Evolutionary conservation across 2,329 filamentous ascomycete species (phyloP), one percentile per base, ranked within the genome.

Genomic region (Exophiala alcalophila): DNA sequence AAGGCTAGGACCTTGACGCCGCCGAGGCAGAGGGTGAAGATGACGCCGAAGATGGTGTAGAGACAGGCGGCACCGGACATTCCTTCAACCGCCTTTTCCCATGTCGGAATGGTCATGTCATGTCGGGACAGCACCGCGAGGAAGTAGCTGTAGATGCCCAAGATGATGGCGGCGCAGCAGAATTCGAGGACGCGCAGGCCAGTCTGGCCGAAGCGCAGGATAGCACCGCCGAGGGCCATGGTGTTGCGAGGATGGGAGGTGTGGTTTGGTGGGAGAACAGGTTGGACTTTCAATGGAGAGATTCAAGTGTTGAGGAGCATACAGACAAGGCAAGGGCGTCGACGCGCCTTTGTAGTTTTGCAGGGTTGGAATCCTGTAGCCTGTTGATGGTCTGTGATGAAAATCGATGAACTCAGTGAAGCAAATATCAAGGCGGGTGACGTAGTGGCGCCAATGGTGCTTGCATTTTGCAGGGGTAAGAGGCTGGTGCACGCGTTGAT

Each of bases 131-230:
- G 77, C 6, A 84, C 76, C 6, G 84, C 80, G 35, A 96, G 78
- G 73, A 89, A 94, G 73, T 94, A 95, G 35, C 81, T 83, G 73
- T 84, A 90, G 59, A 92, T 77, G 54, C 77, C 84, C 49, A 96
- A 77, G 49, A 91, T 77, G 54, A 94, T 74, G 46, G 75, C 80
- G 6, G 83, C 74, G 63, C 80, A 86, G 61, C 78, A 73, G 65
- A 94, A 84, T 58, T 87, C 79, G 43, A 95, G 67, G 53, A 76
- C 67, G 55, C 91, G 86, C 58, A 94, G 70, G 62, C 83, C 73
- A 62, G 83, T 84, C 59, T 87, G 83, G 32, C 76, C 66, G 39
- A 77, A 66, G 58, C 86, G 87, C 57, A 94, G 78, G 56, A 78
- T 72, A 49, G 81, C 64, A 52, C 80, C 78, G 30, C 69, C 65